Base-by-base conservation (phyloP, 1,284 basidiomycete genomes). In the Caloboletus firmus region DNA sequence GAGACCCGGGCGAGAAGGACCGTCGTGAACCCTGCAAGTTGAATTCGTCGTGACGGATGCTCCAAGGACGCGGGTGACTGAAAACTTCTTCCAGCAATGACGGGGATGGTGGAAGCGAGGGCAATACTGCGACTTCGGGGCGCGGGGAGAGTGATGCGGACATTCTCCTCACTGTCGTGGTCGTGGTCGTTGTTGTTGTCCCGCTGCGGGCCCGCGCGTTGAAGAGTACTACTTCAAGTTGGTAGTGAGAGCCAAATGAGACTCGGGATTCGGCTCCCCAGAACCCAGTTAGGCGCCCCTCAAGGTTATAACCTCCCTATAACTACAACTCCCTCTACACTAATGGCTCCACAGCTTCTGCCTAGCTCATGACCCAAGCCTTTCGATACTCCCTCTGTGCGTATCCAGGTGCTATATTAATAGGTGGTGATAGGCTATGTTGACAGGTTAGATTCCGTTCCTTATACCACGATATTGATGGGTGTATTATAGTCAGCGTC, bases 81-180 rank as follows among this genome's bases (percentile, higher is more conserved):
- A 81, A 72, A 54, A 81, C 80, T 49, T 79, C 78, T 51, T 79
- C 79, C 2, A 69, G 47, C 20, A 71, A 62, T 10, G 67, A 64
- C 26, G 78, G 76, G 5, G 77, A 75, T 10, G 74, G 69, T 20
- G 75, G 70, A 47, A 73, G 62, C 5, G 76, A 76, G 10, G 73
- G 65, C 18, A 74, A 57, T 9, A 69, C 58, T 49, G 62, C 62
- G 5, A 51, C 22, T 12, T 54, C 40, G 12, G 48, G 28, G 39
- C 17, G 62, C 12, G 55, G 51, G 35, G 66, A 52, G 46, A 49
- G 45, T 37, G 67, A 53, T 24, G 46, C 7, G 15, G 65, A 22
- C 67, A 69, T 68, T 47, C 46, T 54, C 54, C 51, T 62, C 48
- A 42, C 32, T 50, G 55, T 48, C 48, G 48, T 56, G 31, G 55